Evolutionary conservation across 768 basidiomycete species (phyloP), one percentile per base, ranked within the genome.

Genomic region (Naganishia vishniacii): DNA sequence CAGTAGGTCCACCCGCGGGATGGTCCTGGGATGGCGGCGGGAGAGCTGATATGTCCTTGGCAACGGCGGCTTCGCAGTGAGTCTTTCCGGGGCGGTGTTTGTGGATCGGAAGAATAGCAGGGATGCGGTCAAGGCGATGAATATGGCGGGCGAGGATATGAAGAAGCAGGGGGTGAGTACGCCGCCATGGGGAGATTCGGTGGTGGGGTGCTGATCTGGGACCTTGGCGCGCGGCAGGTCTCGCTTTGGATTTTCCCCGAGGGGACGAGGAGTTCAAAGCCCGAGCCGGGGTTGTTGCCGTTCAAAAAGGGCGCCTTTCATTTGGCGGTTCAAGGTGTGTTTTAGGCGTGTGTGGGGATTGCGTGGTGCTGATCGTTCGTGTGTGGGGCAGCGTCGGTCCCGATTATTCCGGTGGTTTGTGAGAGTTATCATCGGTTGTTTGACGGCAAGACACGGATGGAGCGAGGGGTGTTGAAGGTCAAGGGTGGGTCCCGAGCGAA

Each of bases 221-320:
- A n/a, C n/a, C 80, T 40, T 78, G 83, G 66, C 80, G 28, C 31
- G 48, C 5, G 3, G 1, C 18, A 56, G 53, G 53, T 88, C 23
- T 91, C 90, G 16, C 78, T 98, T 48, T 94, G 90, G 88, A 85
- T 99, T 78, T 98, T 91, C 79, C 91, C 94, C 0, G 95, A 98
- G 79, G 95, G 95, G 31, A 99, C 95, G 12, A 85, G 95, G 28
- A 85, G 89, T 46, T 83, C 83, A 63, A 82, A 82, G 23, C 80
- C 85, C 66, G 78, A 81, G 32, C 83, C 87, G 8, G 82, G 83
- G 32, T 78, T 99, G 74, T 81, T 88, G 5, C 87, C 90, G 2
- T 86, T 99, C 81, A 99, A 99, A 82, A 99, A 97, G 78, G 95
- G 95, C 42, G 93, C 91, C 3, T 98, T 98, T 82, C 92, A 98